Evolutionary conservation across 306 rosid species (phyloP), one percentile per base, ranked within the genome.

Genomic region (Fragaria nilgerrensis): DNA sequence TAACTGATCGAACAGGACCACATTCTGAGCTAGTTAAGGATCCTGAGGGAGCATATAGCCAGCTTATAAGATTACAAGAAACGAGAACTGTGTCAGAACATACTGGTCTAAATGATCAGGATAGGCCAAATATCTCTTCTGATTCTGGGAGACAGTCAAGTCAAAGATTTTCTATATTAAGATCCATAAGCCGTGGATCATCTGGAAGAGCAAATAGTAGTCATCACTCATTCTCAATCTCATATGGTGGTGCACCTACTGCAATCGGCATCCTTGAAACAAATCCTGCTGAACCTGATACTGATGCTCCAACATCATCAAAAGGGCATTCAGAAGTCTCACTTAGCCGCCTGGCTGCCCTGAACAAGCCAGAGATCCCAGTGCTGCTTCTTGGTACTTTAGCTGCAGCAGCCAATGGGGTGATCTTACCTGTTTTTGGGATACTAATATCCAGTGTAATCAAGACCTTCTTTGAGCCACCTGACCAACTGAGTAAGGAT

Each of bases 21-120:
- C 93, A 91, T 77, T 75, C 52, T 6, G 89, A 89, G 68, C 91
- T 89, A 58, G 74, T 85, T 48, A 83, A 78, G 72, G 87, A 85
- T 73, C 86, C 86, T 48, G 87, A 87, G 36, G 96, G 93, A 79
- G 88, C 91, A 65, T 91, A 89, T 69, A 84, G 88, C 68, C 93
- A 89, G 72, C 88, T 91, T 27, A 81, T 89, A 65, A 84, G 85
- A 27, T 75, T 89, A 74, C 96, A 91, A 85, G 93, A 87, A 80
- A 80, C 63, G 13, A 72, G 55, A 7, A 37, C 36, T 1, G 72
- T 55, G 12, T 73, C 81, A 19, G 81, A 79, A 64, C 70, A 83
- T 17, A 43, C 23, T 5, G 19, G 45, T 34, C 2, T 64, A 64
- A 16, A 64, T 34, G 44, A 16, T 64, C 23, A 64, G 6, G 77